Conservation (phyloP, 2,329 filamentous ascomycete species). For the Beauveria rudraprayagi region DNA sequence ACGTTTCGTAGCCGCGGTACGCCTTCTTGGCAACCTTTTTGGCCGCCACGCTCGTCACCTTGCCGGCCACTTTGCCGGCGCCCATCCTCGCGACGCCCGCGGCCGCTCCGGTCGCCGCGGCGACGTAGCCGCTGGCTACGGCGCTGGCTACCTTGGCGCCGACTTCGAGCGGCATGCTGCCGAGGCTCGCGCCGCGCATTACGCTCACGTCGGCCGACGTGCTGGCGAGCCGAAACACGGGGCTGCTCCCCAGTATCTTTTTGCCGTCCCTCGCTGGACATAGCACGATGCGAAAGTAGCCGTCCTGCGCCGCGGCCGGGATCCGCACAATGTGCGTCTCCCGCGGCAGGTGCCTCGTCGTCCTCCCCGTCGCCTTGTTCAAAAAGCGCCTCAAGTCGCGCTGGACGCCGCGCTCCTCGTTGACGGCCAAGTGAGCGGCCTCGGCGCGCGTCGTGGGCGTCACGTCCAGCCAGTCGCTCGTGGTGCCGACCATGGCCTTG, state of each 20-base stretch:
- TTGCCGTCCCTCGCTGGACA: conserved; percentile 40
- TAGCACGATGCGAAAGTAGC: conserved; percentile 61
- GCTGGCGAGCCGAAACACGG: conserved; percentile 61
- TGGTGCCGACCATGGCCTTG: conserved; percentile 53
- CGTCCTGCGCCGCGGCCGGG: conserved; percentile 54
- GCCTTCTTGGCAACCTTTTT: conserved; percentile 34
- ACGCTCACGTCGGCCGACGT: conserved; percentile 53
- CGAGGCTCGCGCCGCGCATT: conserved; percentile 55
- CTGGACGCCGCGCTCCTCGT: conserved; percentile 59
- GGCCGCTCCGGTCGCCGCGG: conserved; percentile 30
- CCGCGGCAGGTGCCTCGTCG: conserved; percentile 42
- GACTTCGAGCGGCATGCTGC: conserved; percentile 57
- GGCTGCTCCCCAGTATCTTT: conserved; percentile 55
- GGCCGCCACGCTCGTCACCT: conserved; percentile 22
- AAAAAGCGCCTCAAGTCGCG: conserved; percentile 57
- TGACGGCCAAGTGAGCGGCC: conserved; percentile 40
- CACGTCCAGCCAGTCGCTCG: conserved; percentile 57
- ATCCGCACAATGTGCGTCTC: conserved; percentile 60
- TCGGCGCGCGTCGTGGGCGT: conserved; percentile 46
- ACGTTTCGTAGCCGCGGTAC: conserved; percentile 27
- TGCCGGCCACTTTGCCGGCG: conserved; percentile 26
- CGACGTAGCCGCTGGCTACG: conserved; percentile 37
- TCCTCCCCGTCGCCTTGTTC: conserved; percentile 43
- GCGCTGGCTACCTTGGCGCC: conserved; percentile 50
- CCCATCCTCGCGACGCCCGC: not conserved